Base-by-base conservation (phyloP, 2,329 filamentous ascomycete genomes). In the Alternaria triticina region DNA sequence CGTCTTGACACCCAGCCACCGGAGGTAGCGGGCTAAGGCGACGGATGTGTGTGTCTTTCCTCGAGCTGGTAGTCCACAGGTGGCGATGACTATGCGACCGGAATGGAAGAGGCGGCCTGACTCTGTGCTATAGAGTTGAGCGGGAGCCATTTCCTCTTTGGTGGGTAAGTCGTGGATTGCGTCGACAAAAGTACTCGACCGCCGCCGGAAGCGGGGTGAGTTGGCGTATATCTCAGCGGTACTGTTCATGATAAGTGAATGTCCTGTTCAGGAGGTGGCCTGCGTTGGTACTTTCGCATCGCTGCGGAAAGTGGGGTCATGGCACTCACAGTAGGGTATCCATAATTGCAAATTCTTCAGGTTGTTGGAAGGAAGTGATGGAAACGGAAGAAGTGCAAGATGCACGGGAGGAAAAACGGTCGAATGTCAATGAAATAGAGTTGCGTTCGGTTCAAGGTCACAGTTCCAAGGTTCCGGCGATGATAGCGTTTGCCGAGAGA, bases 21-120 rank as follows among this genome's bases (percentile, higher is more conserved):
- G 89, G 47, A 99, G 86, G 82, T 99, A 99, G 49, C 96, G 90
- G 50, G 95, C 94, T 75, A 99, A 86, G 7, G 96, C 97, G 56
- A 99, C 96, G 61, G 94, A 97, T 56, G 97, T 96, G 76, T 99
- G 96, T 87, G 96, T 99, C 83, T 99, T 99, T 65, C 96, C 96
- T 75, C 96, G 90, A 43, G 96, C 96, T 45, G 96, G 96, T 28
- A 97, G 88, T 23, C 96, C 96, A 70, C 98, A 96, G 79, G 97
- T 97, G 69, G 96, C 95, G 73, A 99, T 98, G 51, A 95, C 95
- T 78, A 99, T 99, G 61, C 95, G 90, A 51, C 96, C 96, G 22
- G 96, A 97, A 81, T 99, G 96, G 79, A 99, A 99, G 28, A 99
- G 89, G 45, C 96, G 89, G 52, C 96, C 96, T 51, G 95, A 98